A percentile compares a stretch with the other conserved stretches of the same genome.
phyloP scores from a whole-genome alignment of 768 basidiomycete genomes.

The Leccinellum albellum region DNA sequence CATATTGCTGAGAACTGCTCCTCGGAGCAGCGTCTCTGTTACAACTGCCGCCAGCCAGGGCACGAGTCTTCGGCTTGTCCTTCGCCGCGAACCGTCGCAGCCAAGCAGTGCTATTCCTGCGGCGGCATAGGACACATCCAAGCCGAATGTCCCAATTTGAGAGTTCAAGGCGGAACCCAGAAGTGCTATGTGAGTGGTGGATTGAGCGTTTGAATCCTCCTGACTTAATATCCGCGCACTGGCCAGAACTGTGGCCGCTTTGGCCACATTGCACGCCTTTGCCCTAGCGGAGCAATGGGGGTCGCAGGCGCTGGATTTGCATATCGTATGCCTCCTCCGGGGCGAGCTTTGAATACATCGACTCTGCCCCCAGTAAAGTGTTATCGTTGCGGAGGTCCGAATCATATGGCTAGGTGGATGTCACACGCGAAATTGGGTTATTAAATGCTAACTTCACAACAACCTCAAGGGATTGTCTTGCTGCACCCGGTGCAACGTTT shows the following conservation, averaged over 20 bases:
- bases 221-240: slow-evolving; percentile 2
- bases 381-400: slow-evolving; percentile 85
- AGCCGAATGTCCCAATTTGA: slow-evolving; percentile 80
- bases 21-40: slow-evolving; percentile 85
- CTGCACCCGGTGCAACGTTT: slow-evolving; percentile 55
- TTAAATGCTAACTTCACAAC: slow-evolving; percentile 6
- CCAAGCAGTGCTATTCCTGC: slow-evolving; percentile 92
- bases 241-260: slow-evolving; percentile 73
- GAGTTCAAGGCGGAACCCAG: slow-evolving; percentile 63
- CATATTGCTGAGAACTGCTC: slow-evolving; percentile 92
- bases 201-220: neutral
- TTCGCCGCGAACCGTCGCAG: slow-evolving; percentile 73
- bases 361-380: slow-evolving; percentile 82
- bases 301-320: slow-evolving; percentile 47
- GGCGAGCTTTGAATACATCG: slow-evolving; percentile 70
- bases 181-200: slow-evolving; percentile 73
- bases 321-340: slow-evolving; percentile 68
- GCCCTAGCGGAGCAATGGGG: slow-evolving; percentile 49
- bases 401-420: slow-evolving; percentile 75
- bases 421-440: neutral
- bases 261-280: slow-evolving; percentile 78
- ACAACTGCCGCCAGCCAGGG: slow-evolving; percentile 93
- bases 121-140: slow-evolving; percentile 90
- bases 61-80: slow-evolving; percentile 90
- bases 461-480: slow-evolving; percentile 70